A percentile compares a stretch with the other conserved stretches of the same genome.
Evolutionary conservation across 2,329 filamentous ascomycete species (phyloP).

Genomic region (Paradendryphiella salina): DNA sequence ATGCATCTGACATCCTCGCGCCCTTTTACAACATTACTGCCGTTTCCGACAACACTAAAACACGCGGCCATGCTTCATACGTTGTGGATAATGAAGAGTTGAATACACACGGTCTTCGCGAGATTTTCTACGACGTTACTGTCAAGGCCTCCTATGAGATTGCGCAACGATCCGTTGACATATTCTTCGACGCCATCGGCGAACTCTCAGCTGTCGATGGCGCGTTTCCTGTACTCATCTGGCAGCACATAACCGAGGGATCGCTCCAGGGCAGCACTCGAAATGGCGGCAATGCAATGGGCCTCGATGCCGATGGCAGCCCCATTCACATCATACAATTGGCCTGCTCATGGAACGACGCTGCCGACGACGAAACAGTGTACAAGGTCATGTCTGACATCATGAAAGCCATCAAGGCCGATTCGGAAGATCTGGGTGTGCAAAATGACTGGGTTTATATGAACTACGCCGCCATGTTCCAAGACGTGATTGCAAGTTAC

Average conservation of each 20-base stretch:
- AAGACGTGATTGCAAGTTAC: conserved; percentile 51
- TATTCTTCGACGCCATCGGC: conserved; percentile 13
- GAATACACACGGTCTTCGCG: conserved; percentile 5
- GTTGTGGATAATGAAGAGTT: conserved; percentile 3
- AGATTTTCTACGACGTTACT: conserved; percentile 19
- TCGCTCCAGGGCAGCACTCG: conserved; percentile 26
- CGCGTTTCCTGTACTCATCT: conserved; percentile 15
- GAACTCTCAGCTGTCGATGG: conserved; percentile 7
- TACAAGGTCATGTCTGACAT: conserved; percentile 14
- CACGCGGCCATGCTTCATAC: conserved; percentile 1
- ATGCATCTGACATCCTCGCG: background rate
- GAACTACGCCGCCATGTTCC: conserved; percentile 53
- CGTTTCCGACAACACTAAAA: background rate
- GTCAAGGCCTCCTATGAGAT: conserved; percentile 16
- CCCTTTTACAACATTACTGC: conserved; percentile 10
- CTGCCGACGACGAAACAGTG: conserved; percentile 21
- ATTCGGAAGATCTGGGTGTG: conserved; percentile 11
- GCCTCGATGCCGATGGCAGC: conserved; percentile 19
- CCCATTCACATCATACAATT: conserved; percentile 26
- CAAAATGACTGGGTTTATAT: conserved; percentile 49
- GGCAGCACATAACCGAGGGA: conserved; percentile 22
- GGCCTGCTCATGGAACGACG: conserved; percentile 21
- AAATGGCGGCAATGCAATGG: conserved; percentile 25
- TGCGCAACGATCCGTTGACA: conserved; percentile 14
- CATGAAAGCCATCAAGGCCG: conserved; percentile 15